Percentiles rank a stretch among this genome's conserved stretches.
These are phyloP conservation scores for Monilinia vaccinii-corymbosi DNA, from an alignment of 2,329 filamentous ascomycete species.

Conservation along the genomic window DNA sequence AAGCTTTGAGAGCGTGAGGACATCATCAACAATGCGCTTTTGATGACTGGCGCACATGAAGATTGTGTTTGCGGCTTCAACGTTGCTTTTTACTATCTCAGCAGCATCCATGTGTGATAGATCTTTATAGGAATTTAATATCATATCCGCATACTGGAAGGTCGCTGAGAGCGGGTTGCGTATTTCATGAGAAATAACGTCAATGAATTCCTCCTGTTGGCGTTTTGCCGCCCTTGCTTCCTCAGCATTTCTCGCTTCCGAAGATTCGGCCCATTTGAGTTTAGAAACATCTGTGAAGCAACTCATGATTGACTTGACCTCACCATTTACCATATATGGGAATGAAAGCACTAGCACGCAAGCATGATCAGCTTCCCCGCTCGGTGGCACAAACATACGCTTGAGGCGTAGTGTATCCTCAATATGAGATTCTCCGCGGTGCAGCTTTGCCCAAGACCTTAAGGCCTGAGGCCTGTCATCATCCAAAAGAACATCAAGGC, in stretches of 20 bases:
- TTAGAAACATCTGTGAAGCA: constrained; percentile 26
- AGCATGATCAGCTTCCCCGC: constrained; percentile 22
- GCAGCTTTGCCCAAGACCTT: constrained; percentile 17
- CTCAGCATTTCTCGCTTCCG: constrained; percentile 35
- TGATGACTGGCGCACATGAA: constrained; percentile 71
- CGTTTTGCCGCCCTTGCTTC: constrained; percentile 51
- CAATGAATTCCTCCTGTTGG: constrained; percentile 75
- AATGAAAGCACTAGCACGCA: constrained; percentile 18
- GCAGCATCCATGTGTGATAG: constrained; percentile 35
- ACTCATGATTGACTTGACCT: constrained; percentile 22
- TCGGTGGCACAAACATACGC: constrained; percentile 22
- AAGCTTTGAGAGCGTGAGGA: constrained; percentile 64
- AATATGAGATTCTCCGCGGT: constrained; percentile 18
- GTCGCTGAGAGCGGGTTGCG: constrained; percentile 66
- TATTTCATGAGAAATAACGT: constrained; percentile 65
- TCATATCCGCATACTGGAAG: constrained; percentile 66
- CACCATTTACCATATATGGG: constrained; percentile 19
- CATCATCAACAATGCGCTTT: constrained; percentile 69
- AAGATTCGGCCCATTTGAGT: constrained; percentile 24
- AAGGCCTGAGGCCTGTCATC: constrained; percentile 18
- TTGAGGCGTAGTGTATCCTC: constrained; percentile 21
- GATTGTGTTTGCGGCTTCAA: constrained; percentile 71
- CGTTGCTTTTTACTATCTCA: constrained; percentile 39
- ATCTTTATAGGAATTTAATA: constrained; percentile 38
- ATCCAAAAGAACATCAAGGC: constrained; percentile 19